Base-by-base conservation (phyloP, 371 early-diverging fungal genomes). In the Mucor circinelloides region DNA sequence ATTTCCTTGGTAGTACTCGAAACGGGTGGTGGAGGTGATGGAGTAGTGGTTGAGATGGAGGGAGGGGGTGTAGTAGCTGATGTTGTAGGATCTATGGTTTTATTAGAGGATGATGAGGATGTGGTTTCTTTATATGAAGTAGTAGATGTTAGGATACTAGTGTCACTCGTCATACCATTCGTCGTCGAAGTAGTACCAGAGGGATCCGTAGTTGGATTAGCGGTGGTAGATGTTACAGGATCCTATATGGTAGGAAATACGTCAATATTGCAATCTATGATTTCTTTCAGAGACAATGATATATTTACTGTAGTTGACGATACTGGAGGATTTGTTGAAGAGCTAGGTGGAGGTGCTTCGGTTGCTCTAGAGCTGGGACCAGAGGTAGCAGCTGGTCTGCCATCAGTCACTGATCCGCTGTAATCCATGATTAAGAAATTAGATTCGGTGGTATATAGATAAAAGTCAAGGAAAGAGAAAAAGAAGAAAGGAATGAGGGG, bases 161-260 rank as follows among this genome's bases (percentile, higher is more conserved):
- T 52, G 52, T 44, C 52, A 36, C 17, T 62, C 27, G 50, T 63
- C 27, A 57, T 65, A 65, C 58, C 59, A 34, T 38, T 66, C 23
- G 60, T 52, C 6, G 66, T 59, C 2, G 59, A 36, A 66, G 52
- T 21, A 58, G 48, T 19, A 58, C 48, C n/a, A 21, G 34, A n/a
- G 6, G 63, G 34, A 32, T 58, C 58, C 21, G 31, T 63, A 44
- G 25, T 52, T 17, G 62, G 62, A 15, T 30, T 21, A 59, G 27
- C 25, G 17, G 38, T 27, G 9, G 60, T 50, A 1, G 30, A 50
- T 21, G 34, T 32, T 13, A 52, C 52, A 27, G 52, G 27, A 6
- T 10, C 52, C 52, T 52, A 23, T 13, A 21, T 8, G 3, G 27
- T 23, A 27, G 12, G 27, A 15, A 23, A 52, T 52, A 52, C 27